Percentiles rank a stretch among this genome's conserved stretches.
phyloP scores from a whole-genome alignment of 192 early-diverging fungal species.

The Kappamyces sp. region DNA sequence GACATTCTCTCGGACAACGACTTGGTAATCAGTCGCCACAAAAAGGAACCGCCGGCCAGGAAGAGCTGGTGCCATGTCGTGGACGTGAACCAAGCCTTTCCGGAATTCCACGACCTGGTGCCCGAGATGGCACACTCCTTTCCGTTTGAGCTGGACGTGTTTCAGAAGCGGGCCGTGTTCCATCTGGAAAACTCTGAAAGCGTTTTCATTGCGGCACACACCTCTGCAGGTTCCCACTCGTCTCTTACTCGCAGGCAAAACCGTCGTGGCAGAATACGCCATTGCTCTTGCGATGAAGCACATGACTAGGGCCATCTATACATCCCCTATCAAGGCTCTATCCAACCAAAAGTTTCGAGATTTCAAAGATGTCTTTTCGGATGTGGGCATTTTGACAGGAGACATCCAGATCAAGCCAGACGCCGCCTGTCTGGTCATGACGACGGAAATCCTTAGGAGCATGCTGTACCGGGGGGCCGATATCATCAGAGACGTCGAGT shows the following conservation, averaged over 20 bases:
- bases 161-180: conserved; percentile 96
- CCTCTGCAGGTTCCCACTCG: conserved; percentile 55
- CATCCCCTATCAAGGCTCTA: conserved; percentile 97
- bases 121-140: conserved; percentile 84
- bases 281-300: conserved; percentile 90
- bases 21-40: too few relatives aligned
- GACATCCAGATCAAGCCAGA: conserved; percentile 96
- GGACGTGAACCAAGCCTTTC: conserved; percentile 77
- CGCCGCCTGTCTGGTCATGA: conserved; percentile 97
- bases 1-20: conserved; percentile 3
- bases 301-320: conserved; percentile 95
- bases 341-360: conserved; percentile 99
- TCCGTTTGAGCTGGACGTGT: conserved; percentile 92
- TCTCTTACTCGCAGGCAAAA: conserved; percentile 63
- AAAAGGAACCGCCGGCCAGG: conserved; percentile 22
- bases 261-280: conserved; percentile 97
- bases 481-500: conserved; percentile 94
- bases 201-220: conserved; percentile 98
- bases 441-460: conserved; percentile 93
- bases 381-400: conserved; percentile 94
- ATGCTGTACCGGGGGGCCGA: conserved; percentile 98
- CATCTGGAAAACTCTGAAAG: conserved; percentile 91
- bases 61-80: conserved; percentile 83
- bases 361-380: conserved; percentile 82
- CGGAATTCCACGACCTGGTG: conserved; percentile 84